phyloP scores from a whole-genome alignment of 305 asterid genomes.

The Vinca major region DNA sequence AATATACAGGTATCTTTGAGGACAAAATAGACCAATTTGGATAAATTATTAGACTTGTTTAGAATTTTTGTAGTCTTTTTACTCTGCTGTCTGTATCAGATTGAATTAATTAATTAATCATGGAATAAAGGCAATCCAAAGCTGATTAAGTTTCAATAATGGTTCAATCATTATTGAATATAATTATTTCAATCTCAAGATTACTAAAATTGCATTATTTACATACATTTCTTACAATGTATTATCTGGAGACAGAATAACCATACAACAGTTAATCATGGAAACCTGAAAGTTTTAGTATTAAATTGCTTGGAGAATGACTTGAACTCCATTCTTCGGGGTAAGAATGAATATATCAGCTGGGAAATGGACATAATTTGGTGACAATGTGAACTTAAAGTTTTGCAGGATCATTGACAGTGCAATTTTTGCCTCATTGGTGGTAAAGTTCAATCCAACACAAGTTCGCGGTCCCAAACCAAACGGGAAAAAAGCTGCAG shows the following conservation, averaged over 20 bases:
- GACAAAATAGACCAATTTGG: not conserved
- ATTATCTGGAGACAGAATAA: not conserved
- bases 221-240: not conserved
- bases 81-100: not conserved
- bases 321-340: slow-evolving; percentile 58
- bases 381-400: slow-evolving; percentile 39
- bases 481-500: slow-evolving; percentile 7
- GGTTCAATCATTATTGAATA: slow-evolving; percentile 8
- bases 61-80: not conserved
- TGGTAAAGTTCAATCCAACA: slow-evolving; percentile 1
- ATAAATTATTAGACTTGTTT: not conserved
- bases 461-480: slow-evolving; percentile 13
- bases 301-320: slow-evolving; percentile 26
- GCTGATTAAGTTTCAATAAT: not conserved
- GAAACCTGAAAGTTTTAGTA: not conserved
- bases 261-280: slow-evolving; percentile 3
- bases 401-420: slow-evolving; percentile 62
- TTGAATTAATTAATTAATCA: not conserved
- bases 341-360: slow-evolving; percentile 38
- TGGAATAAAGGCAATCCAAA: not conserved
- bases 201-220: not conserved
- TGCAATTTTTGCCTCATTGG: slow-evolving; percentile 30
- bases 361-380: slow-evolving; percentile 57
- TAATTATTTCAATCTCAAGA: too few species aligned
- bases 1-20: not conserved